Evolutionary conservation across 2,329 filamentous ascomycete species (phyloP), one percentile per base, ranked within the genome.

Genomic region (Microdochium nivale): DNA sequence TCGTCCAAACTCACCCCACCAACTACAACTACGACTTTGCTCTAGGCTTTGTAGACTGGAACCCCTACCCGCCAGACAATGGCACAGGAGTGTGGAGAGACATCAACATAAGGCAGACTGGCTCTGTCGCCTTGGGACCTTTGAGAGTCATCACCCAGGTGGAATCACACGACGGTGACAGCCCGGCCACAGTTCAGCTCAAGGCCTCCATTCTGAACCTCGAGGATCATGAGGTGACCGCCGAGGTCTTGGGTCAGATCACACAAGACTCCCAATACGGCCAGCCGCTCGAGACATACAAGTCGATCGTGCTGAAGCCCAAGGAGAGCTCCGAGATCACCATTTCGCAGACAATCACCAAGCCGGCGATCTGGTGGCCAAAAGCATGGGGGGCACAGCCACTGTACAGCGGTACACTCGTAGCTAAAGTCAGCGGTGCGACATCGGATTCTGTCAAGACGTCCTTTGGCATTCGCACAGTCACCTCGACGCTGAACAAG

Each of bases 1-100:
- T 78, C 1, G 72, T 84, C 19, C 69, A 70, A 37, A 76, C 73
- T 0, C 73, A 83, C 55, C 80, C 81, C 0, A 83, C 81, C 0
- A 70, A 81, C 55, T 84, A 83, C 59, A 70, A 77, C 16, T 71
- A 75, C 24, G 80, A 85, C 54, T 74, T 85, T 50, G 80, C 76
- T 0, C 64, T 82, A 10, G 79, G 79, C 0, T 84, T 81, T 51
- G 74, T 80, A 0, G 80, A 84, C 57, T 84, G 81, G 80, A 83
- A 83, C 51, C 79, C 79, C 0, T 76, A 77, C 51, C 79, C 81
- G 0, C 73, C 78, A 0, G 81, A 85, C 59, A 83, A 84, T 47
- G 81, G 81, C 2, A 83, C 80, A 0, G 81, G 81, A 0, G 68
- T 86, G 9, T 86, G 82, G 82, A 71, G 82, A 4, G 68, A 83